Evolutionary conservation across 2,329 filamentous ascomycete species (phyloP).

Genomic region (Botryotinia calthae): DNA sequence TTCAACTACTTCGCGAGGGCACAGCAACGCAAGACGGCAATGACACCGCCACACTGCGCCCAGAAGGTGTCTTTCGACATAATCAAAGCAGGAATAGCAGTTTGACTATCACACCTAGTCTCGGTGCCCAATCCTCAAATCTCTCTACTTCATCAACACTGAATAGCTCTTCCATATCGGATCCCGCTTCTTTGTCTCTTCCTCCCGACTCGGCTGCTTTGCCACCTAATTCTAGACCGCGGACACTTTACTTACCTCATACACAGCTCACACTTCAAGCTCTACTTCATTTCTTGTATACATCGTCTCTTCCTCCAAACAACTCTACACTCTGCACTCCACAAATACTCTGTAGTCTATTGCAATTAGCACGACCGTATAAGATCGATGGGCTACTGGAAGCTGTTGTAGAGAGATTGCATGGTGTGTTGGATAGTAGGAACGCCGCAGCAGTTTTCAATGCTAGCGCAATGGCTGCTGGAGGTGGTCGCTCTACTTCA

Average conservation of each 20-base stretch:
- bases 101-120: constrained; percentile 76
- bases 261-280: constrained; percentile 87
- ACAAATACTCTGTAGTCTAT: constrained; percentile 89
- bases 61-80: constrained; percentile 52
- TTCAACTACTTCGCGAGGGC: constrained; percentile 79
- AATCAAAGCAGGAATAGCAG: constrained; percentile 71
- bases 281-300: constrained; percentile 90
- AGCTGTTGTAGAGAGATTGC: constrained; percentile 85
- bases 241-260: constrained; percentile 90
- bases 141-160: constrained; percentile 49
- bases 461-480: constrained; percentile 94
- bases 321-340: constrained; percentile 82
- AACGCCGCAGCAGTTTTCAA: constrained; percentile 98
- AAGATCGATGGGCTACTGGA: constrained; percentile 90
- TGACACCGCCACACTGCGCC: constrained; percentile 73
- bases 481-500: constrained; percentile 80
- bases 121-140: constrained; percentile 48
- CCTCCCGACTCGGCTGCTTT: constrained; percentile 48
- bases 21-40: constrained; percentile 68
- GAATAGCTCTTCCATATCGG: constrained; percentile 32
- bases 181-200: constrained; percentile 20
- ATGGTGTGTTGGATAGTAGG: constrained; percentile 83
- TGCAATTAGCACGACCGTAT: constrained; percentile 91
- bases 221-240: constrained; percentile 65
- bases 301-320: constrained; percentile 76